phyloP scores from a whole-genome alignment of 768 basidiomycete genomes.

The Boletus rufocinnamomeus region DNA sequence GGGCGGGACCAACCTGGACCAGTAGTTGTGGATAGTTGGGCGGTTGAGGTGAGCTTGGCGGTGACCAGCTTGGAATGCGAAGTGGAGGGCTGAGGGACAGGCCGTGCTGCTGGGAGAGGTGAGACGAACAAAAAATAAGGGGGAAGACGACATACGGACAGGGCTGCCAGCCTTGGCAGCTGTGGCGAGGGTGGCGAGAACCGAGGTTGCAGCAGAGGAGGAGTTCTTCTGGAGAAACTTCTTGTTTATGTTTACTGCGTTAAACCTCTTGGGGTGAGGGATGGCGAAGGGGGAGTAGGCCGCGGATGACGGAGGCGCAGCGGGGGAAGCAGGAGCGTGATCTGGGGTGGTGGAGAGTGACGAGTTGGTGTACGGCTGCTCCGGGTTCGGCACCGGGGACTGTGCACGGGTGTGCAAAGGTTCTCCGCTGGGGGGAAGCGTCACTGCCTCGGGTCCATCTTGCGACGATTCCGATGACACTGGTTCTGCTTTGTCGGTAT shows the following conservation, averaged over 20 bases:
- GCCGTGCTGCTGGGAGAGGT: constrained; percentile 51
- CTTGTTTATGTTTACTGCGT: constrained; percentile 91
- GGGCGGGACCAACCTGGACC: constrained; percentile 80
- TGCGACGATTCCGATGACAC: constrained; percentile 45
- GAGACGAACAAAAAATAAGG: constrained; percentile 1
- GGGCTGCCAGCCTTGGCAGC: constrained; percentile 53
- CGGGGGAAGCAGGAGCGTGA: constrained; percentile 10
- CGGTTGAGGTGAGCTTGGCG: constrained; percentile 76
- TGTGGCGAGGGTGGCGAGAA: constrained; percentile 42
- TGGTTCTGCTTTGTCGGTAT: constrained; percentile 52
- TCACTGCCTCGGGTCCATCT: constrained; percentile 21
- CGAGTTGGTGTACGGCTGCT: constrained; percentile 9
- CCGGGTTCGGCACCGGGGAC: constrained; percentile 19
- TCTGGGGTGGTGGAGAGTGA: constrained; percentile 23
- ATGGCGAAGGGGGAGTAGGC: constrained; percentile 29
- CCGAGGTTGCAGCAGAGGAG: constrained; percentile 49
- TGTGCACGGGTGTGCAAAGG: constrained; percentile 15
- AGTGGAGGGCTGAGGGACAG: constrained; percentile 50
- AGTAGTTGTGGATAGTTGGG: constrained; percentile 56
- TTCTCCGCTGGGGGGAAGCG: constrained; percentile 8
- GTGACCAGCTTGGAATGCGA: constrained; percentile 84
- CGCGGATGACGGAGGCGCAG: constrained; percentile 9
- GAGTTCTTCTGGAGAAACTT: constrained; percentile 93
- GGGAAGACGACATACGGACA: constrained; percentile 46
- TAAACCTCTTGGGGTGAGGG: constrained; percentile 82